Evolutionary conservation across 129 eudicot species (phyloP).

Genomic region (Scalesia atractyloides): DNA sequence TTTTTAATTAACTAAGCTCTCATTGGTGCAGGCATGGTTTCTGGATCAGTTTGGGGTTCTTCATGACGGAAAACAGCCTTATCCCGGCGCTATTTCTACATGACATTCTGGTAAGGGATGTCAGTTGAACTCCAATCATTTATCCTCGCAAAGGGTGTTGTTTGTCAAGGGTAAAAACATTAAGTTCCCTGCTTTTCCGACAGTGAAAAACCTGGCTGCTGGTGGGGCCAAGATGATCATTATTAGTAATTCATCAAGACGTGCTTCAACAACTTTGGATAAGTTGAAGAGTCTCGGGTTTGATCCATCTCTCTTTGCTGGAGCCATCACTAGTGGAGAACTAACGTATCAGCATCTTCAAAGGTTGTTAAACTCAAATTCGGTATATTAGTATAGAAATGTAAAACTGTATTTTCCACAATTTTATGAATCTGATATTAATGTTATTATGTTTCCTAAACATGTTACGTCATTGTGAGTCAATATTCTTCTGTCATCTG

Average conservation of each 20-base stretch:
- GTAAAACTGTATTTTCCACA: not conserved
- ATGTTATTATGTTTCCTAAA: too few species aligned
- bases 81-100: constrained; percentile 83
- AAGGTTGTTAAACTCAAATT: constrained; percentile 39
- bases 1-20: not conserved
- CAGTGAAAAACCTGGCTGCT: constrained; percentile 75
- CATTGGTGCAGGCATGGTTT: constrained; percentile 78
- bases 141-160: not conserved
- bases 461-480: too few species aligned
- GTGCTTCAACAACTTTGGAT: constrained; percentile 82
- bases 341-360: constrained; percentile 80
- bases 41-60: constrained; percentile 98
- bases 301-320: constrained; percentile 83
- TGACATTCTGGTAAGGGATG: constrained; percentile 43
- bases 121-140: constrained; percentile 18
- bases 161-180: not conserved
- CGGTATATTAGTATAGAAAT: not conserved
- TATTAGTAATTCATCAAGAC: constrained; percentile 95
- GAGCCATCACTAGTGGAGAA: constrained; percentile 95
- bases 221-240: constrained; percentile 90
- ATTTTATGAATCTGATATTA: too few species aligned
- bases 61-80: constrained; percentile 95
- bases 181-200: constrained; percentile 21
- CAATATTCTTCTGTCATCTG: too few species aligned
- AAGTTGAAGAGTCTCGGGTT: constrained; percentile 83